Percentiles rank a stretch among this genome's conserved stretches.
Evolutionary conservation across 257 asterid species (phyloP).

Genomic region (Lithospermum erythrorhizon): DNA sequence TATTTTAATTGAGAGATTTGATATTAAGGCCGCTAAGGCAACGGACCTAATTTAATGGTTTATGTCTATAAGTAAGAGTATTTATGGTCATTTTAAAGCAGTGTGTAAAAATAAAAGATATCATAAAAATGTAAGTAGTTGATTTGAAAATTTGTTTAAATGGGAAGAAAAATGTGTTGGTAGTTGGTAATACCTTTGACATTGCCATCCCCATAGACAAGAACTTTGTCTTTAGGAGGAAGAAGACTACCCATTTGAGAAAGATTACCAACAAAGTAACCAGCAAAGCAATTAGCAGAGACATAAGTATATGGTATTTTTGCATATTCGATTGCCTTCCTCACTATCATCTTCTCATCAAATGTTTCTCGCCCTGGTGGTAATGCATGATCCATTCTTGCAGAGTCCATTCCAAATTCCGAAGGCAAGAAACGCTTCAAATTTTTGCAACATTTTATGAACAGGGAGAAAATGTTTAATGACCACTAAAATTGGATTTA

Average conservation of each 20-base stretch:
- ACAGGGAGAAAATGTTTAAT: too few species aligned
- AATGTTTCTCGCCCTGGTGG: constrained; percentile 79
- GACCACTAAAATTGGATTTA: too few species aligned
- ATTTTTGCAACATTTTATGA: too few species aligned
- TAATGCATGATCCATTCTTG: constrained; percentile 56
- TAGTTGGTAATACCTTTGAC: constrained; percentile 45
- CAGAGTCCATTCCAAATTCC: constrained; percentile 70
- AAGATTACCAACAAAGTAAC: constrained; percentile 63
- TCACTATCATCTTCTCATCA: constrained; percentile 67
- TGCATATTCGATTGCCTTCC: constrained; percentile 67
- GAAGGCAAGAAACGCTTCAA: constrained; percentile 79
- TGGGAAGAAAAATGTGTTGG: too few species aligned
- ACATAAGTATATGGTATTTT: constrained; percentile 64
- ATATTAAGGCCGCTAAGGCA: too few species aligned
- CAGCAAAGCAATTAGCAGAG: constrained; percentile 68
- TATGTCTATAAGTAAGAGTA: too few species aligned
- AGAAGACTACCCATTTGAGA: constrained; percentile 56
- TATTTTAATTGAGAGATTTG: too few species aligned
- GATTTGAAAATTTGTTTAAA: too few species aligned
- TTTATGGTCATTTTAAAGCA: too few species aligned
- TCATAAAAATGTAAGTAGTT: too few species aligned
- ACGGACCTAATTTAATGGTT: too few species aligned
- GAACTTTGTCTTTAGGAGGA: constrained; percentile 48
- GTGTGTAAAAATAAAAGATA: too few species aligned
- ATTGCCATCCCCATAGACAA: constrained; percentile 54